Evolutionary conservation across 163 green algal genomes (phyloP).

Genomic region (Trebouxia gelatinosa): DNA sequence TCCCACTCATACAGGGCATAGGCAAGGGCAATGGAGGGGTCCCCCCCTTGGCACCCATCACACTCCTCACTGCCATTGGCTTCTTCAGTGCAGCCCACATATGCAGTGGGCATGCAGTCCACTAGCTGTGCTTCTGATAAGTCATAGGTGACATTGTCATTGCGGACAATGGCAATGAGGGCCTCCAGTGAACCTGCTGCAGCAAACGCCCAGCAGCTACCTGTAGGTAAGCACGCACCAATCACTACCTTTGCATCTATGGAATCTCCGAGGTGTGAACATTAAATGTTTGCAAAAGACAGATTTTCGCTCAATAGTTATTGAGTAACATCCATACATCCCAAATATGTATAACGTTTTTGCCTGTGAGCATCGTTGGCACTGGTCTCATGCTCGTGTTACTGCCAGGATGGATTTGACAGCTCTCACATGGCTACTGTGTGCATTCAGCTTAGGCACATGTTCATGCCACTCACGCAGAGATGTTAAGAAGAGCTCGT

Average conservation of each 20-base stretch:
- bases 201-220: slow-evolving; percentile 18
- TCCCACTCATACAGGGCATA: not conserved
- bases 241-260: too few relatives aligned
- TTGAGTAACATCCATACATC: not conserved
- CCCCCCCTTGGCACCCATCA: slow-evolving; percentile 5
- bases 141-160: not conserved
- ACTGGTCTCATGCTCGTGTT: too few relatives aligned
- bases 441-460: too few relatives aligned
- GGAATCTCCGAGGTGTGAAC: too few relatives aligned
- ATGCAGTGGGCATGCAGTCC: not conserved
- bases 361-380: too few relatives aligned
- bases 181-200: slow-evolving; percentile 11
- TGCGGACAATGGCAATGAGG: not conserved
- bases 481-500: too few relatives aligned
- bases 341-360: not conserved
- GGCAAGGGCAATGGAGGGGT: not conserved
- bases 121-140: slow-evolving; percentile 13
- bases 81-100: slow-evolving; percentile 1
- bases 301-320: too few relatives aligned
- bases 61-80: not conserved
- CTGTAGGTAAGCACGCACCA: too few relatives aligned
- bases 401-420: too few relatives aligned
- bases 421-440: too few relatives aligned
- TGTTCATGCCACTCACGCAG: too few relatives aligned
- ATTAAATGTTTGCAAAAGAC: too few relatives aligned